Conservation (phyloP, 129 eudicot species). For the Flaveria brownii region DNA sequence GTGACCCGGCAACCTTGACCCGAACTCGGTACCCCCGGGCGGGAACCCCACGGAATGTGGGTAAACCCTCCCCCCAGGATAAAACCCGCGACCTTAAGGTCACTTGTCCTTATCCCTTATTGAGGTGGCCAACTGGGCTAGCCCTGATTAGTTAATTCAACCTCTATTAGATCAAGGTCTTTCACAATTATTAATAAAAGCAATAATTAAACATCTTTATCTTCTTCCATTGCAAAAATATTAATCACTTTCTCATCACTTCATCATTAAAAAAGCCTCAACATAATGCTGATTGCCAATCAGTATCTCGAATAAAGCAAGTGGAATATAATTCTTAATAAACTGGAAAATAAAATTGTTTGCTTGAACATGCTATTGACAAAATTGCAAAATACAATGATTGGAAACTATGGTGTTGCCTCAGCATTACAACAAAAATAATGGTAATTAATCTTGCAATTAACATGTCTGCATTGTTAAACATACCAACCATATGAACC, state of each 20-base stretch:
- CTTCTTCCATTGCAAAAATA: neutral
- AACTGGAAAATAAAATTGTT: neutral
- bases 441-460: neutral
- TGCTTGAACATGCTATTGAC: neutral
- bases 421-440: neutral
- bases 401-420: neutral
- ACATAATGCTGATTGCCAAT: conserved; percentile 19
- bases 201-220: conserved; percentile 15
- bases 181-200: neutral
- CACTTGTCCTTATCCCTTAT: too few species aligned
- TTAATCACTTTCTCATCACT: conserved; percentile 29
- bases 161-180: neutral
- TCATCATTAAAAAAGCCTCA: neutral
- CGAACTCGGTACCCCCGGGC: too few species aligned
- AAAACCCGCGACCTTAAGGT: too few species aligned
- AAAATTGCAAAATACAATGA: neutral
- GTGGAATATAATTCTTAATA: neutral
- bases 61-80: too few species aligned
- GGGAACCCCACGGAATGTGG: too few species aligned
- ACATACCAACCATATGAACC: neutral
- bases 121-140: too few species aligned
- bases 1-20: too few species aligned
- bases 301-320: conserved; percentile 4
- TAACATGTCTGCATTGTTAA: neutral
- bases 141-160: too few species aligned